These are phyloP conservation scores for Debaryomyces coudertii DNA, from an alignment of 1,139 yeast genomes.

Conservation along the genomic window DNA sequence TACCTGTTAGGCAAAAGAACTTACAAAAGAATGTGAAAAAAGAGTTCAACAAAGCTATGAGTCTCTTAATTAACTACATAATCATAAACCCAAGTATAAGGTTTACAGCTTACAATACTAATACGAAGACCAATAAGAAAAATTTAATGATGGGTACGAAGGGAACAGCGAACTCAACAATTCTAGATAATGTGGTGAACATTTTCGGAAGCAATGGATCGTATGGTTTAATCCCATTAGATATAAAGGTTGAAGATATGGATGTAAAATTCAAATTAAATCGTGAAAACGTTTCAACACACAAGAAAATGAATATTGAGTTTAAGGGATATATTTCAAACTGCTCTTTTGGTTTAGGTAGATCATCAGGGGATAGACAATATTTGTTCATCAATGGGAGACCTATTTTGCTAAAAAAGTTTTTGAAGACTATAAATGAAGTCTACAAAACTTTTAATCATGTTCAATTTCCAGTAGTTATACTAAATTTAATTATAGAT, in stretches of 20 bases:
- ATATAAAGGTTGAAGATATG: constrained; percentile 29
- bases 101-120: constrained; percentile 59
- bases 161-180: constrained; percentile 40
- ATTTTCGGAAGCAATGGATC: constrained; percentile 71
- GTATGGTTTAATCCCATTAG: constrained; percentile 56
- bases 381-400: constrained; percentile 70
- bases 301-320: constrained; percentile 23
- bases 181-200: constrained; percentile 58
- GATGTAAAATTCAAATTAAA: constrained; percentile 23
- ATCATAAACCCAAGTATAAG: constrained; percentile 60
- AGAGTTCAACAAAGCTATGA: constrained; percentile 70
- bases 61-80: constrained; percentile 68
- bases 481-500: constrained; percentile 60
- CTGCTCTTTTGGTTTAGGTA: constrained; percentile 70
- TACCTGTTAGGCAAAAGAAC: constrained; percentile 78
- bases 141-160: constrained; percentile 52
- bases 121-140: constrained; percentile 48
- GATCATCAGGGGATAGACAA: constrained; percentile 76
- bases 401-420: constrained; percentile 64
- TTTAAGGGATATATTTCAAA: constrained; percentile 70
- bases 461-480: constrained; percentile 73
- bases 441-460: constrained; percentile 70
- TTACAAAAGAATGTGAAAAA: constrained; percentile 66
- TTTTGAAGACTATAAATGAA: constrained; percentile 69
- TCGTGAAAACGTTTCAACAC: constrained; percentile 17